Evolutionary conservation across 805 yeast species (phyloP).

Genomic region (Pichia sporocuriosa): DNA sequence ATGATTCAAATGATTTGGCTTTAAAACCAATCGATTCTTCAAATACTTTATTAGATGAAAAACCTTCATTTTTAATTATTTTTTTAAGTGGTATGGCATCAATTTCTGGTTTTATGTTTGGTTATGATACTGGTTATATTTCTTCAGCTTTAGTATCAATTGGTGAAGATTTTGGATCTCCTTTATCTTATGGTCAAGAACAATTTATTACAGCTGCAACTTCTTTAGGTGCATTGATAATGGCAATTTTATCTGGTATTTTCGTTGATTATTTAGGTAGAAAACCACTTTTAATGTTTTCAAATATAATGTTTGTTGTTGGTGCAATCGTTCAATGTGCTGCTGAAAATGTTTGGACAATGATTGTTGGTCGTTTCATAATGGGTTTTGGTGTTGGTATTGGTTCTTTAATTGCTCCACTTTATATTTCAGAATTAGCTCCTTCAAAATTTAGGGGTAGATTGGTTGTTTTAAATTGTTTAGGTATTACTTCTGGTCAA

Average conservation of each 20-base stretch:
- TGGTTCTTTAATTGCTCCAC: constrained; percentile 91
- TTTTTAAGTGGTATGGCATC: constrained; percentile 71
- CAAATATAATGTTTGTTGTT: constrained; percentile 72
- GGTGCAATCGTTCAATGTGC: constrained; percentile 85
- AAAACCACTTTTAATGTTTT: constrained; percentile 73
- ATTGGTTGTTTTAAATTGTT: constrained; percentile 77
- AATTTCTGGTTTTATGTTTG: constrained; percentile 93
- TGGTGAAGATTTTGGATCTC: constrained; percentile 63
- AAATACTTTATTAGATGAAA: constrained; percentile 37
- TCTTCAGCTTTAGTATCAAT: constrained; percentile 88
- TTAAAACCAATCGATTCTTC: constrained; percentile 7
- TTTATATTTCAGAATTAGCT: constrained; percentile 86
- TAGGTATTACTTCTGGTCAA: constrained; percentile 94
- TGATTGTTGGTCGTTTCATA: constrained; percentile 85
- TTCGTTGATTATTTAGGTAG: constrained; percentile 82
- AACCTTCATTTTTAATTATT: constrained; percentile 58
- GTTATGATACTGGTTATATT: constrained; percentile 95
- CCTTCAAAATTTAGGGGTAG: constrained; percentile 91
- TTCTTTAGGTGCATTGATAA: constrained; percentile 83
- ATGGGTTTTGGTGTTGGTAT: constrained; percentile 97
- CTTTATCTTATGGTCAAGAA: constrained; percentile 68
- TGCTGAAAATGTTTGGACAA: constrained; percentile 76
- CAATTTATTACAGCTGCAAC: constrained; percentile 93
- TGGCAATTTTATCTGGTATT: constrained; percentile 72
- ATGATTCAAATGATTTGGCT: constrained; percentile 4